Base-by-base conservation (phyloP, 2,329 filamentous ascomycete species). In the Hypomyces rosellus region DNA sequence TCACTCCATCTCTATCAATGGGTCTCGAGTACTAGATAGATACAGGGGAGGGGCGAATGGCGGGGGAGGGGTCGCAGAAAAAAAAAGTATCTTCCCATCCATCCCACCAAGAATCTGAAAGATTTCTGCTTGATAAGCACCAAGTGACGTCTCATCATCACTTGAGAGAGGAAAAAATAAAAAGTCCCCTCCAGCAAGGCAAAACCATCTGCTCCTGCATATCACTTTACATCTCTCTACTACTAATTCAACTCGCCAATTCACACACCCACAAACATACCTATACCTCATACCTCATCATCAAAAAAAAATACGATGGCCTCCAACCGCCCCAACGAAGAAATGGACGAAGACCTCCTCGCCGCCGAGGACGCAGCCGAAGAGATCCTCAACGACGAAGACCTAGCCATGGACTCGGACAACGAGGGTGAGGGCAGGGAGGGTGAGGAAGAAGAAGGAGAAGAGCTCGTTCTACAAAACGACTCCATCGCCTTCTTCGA, bases 401-500 rank as follows among this genome's bases (percentile, higher is more conserved):
- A 95, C 65, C 77, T 88, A 48, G 81, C 81, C 40, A 95, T 96
- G 89, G 89, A 92, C 63, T 87, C 83, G 4, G 81, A 80, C 53
- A 82, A 84, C 48, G 85, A 88, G 75, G 25, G 20, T 20, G 20
- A 20, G 20, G 20, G 20, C 3, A 3, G 5, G 20, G 20, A 20
- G 20, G 20, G 5, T 3, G 20, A 5, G 20, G 5, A 3, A 5
- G 20, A 3, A 20, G 20, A 20, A 5, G 20, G 20, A 20, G 78
- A 84, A 59, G 89, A 93, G 66, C 82, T 96, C 39, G 72, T 81
- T 39, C 77, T 97, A 6, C 82, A 93, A 55, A 99, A 97, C 75
- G 92, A 99, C 76, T 95, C 89, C 57, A 77, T 85, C 58, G 92
- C 89, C 53, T 92, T 95, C 74, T 96, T 97, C 64, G 93, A 97